These are phyloP conservation scores for Isabelozyma gotoi DNA, from an alignment of 805 yeast species.

Conservation along the genomic window DNA sequence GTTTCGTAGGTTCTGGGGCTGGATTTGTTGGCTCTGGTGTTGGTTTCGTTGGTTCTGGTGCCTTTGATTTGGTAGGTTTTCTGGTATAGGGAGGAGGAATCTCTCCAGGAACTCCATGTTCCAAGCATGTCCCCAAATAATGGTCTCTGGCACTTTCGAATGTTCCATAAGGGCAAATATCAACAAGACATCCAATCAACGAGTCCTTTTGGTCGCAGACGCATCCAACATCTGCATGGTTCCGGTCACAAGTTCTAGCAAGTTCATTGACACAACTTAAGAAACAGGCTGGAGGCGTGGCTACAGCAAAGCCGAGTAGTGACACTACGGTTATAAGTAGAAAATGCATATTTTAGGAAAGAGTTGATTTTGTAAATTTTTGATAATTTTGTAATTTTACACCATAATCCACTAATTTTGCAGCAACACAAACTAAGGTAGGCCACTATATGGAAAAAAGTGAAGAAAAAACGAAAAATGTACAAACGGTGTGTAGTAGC, in stretches of 20 bases:
- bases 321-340: constrained; percentile 7
- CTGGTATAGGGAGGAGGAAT: constrained; percentile 2
- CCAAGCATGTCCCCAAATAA: constrained; percentile 48
- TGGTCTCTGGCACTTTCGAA: constrained; percentile 49
- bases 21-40: constrained; percentile 4
- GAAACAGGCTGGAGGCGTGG: constrained; percentile 55
- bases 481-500: too few species aligned
- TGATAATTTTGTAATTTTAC: neutral
- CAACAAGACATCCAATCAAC: constrained; percentile 44
- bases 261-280: constrained; percentile 40
- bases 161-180: constrained; percentile 44
- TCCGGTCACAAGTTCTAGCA: constrained; percentile 29
- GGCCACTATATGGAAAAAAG: too few species aligned
- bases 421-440: neutral
- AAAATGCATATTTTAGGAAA: neutral
- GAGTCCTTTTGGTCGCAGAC: constrained; percentile 38
- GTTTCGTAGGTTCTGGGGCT: neutral
- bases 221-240: constrained; percentile 37
- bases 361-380: neutral
- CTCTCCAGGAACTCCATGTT: constrained; percentile 22
- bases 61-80: constrained; percentile 4
- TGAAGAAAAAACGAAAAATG: neutral
- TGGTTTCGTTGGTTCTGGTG: constrained; percentile 5
- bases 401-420: neutral
- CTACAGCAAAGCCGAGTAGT: constrained; percentile 8